These are phyloP conservation scores for Amanita muscaria DNA, from an alignment of 768 basidiomycete genomes.

Conservation along the genomic window DNA sequence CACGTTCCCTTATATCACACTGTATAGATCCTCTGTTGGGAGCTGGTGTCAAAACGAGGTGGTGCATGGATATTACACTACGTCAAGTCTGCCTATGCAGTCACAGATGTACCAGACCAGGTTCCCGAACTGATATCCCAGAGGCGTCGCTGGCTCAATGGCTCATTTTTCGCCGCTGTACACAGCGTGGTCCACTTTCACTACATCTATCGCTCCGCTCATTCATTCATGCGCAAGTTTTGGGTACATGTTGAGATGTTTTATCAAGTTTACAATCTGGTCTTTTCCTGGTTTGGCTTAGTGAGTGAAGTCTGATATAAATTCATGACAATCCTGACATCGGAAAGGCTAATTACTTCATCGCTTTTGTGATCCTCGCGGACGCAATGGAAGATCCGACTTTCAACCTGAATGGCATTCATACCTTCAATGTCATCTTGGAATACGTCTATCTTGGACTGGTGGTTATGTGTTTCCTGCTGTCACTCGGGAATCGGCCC, in stretches of 20 bases:
- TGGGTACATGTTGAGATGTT: slow-evolving; percentile 94
- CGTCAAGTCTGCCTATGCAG: slow-evolving; percentile 88
- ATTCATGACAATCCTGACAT: too few species aligned
- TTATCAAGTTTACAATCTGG: slow-evolving; percentile 82
- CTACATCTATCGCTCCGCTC: slow-evolving; percentile 89
- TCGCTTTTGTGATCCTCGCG: slow-evolving; percentile 75
- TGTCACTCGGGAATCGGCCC: slow-evolving; percentile 85
- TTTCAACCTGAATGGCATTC: slow-evolving; percentile 53
- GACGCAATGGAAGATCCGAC: slow-evolving; percentile 60
- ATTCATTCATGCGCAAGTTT: slow-evolving; percentile 73
- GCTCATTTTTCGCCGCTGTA: slow-evolving; percentile 95
- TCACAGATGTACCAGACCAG: slow-evolving; percentile 91
- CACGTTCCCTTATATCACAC: background rate
- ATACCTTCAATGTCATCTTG: slow-evolving; percentile 67
- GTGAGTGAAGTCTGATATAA: too few species aligned
- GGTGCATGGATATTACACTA: slow-evolving; percentile 92
- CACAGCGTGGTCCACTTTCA: slow-evolving; percentile 90
- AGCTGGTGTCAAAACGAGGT: slow-evolving; percentile 90
- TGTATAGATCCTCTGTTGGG: slow-evolving; percentile 85
- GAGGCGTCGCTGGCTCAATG: slow-evolving; percentile 93
- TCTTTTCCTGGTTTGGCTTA: slow-evolving; percentile 89
- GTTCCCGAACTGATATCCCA: slow-evolving; percentile 94
- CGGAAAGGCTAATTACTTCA: slow-evolving; percentile 78
- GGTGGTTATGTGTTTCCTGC: slow-evolving; percentile 79
- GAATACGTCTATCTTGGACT: slow-evolving; percentile 86